Base-by-base conservation (phyloP, 2,329 filamentous ascomycete species). In the Colletotrichum australisinense region DNA sequence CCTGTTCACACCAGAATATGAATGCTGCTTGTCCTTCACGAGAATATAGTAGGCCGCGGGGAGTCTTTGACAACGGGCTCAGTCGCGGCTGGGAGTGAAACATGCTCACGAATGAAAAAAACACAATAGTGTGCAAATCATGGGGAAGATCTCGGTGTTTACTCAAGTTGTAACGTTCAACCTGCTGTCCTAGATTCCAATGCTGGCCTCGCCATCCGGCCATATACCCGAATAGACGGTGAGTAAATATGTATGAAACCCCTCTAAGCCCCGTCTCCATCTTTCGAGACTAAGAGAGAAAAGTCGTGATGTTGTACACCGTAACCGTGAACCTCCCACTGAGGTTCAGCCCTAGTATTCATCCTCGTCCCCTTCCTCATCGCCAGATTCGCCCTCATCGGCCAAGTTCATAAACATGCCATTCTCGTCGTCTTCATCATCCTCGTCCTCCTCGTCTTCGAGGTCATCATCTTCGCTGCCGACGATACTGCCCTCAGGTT, bases 321-420 rank as follows among this genome's bases (percentile, higher is more conserved):
- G 7, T 4, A 19, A 19, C 1, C 38, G 3, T 4, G 16, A 19
- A 5, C 4, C 8, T 19, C 12, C 4, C 19, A 19, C 16, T 22
- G 22, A 19, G 5, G 42, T n/a, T n/a, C 49, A 22, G 11, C 8
- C 24, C 52, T 72, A 72, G 24, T 69, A 72, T 0, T 70, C 70
- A 0, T 73, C 70, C 14, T 73, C 62, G 7, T 64, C 55, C 1
- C 49, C 55, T 24, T 70, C 58, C 4, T 65, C 60, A 7, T 70
- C 67, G 4, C 56, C 67, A 1, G 60, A 65, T 30, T 73, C 60
- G 26, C 70, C 74, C 38, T 83, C 83, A 2, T 79, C 81, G 0
- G 82, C 82, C 80, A 83, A 81, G 22, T 76, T 75, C 57, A 79
- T 76, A 7, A 83, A 73, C 30, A 82, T 76, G 1, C 76, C 80